Base-by-base conservation (phyloP, 345 rosid genomes). In the Hibiscus tridactylites region DNA sequence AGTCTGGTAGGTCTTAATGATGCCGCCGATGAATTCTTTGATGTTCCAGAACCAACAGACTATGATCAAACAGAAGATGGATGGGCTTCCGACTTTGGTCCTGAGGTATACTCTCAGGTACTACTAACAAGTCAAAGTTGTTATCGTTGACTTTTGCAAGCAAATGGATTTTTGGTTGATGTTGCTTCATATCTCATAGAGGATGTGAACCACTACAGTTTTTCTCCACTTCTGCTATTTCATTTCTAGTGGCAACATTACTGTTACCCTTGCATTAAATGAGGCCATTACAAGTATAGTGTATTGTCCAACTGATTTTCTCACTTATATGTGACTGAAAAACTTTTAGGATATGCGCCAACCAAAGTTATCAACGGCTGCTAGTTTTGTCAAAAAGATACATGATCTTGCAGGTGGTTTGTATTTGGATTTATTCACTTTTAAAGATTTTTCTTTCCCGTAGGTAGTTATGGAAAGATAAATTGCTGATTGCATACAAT, bases 391-490 rank as follows among this genome's bases (percentile, higher is more conserved):
- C 73, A 88, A 85, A 78, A 93, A 88, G 78, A 68, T 93, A 80
- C 98, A 93, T 35, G 96, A 87, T 79, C 90, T 91, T 81, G 92
- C 98, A 75, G 98, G 97, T 93, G 78, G 79, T 77, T 73, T 53
- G 56, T 50, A 28, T 77, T 77, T 73, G 56, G 17, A 53, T 16
- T 35, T 54, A 12, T 56, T 29, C 53, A 35, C 62, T 49, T 46
- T 31, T 58, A n/a, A 39, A 28, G 44, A 39, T 35, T 72, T 66
- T 68, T 71, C 6, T 24, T 68, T 50, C 10, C 60, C 57, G 6
- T 33, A 33, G 62, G 62, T 3, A 50, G 44, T 17, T 52, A 1
- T 68, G 17, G 61, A 52, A 31, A n/a, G 12, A 3, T 35, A 31
- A 39, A 73, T 50, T 63, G 66, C 12, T 80, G 49, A 71, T n/a